These are phyloP conservation scores for Astrephomene gubernaculifera DNA, from an alignment of 139 green algal species.

Conservation along the genomic window DNA sequence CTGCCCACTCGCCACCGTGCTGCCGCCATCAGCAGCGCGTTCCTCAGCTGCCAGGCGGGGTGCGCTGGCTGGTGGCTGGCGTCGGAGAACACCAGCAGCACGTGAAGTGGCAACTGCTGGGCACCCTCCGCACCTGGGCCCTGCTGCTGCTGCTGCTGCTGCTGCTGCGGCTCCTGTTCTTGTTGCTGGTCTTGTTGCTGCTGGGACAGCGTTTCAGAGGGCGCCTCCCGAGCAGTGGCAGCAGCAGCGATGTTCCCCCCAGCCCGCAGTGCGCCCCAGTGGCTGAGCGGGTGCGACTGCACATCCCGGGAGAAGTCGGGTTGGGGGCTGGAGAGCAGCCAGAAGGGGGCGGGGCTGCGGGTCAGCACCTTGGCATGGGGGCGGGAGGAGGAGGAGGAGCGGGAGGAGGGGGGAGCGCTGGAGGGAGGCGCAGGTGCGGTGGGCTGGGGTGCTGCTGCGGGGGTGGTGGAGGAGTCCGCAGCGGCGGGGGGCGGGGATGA, in stretches of 20 bases:
- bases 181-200: neutral
- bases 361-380: neutral
- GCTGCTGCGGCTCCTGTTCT: neutral
- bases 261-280: neutral
- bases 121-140: neutral
- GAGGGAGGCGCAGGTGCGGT: neutral
- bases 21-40: slow-evolving; percentile 82
- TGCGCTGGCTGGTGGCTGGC: slow-evolving; percentile 61
- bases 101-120: neutral
- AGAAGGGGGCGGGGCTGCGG: slow-evolving; percentile 43
- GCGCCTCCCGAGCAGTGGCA: too few relatives aligned
- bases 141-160: neutral
- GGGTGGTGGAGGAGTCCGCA: neutral
- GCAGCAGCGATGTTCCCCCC: neutral
- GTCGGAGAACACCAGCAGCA: slow-evolving; percentile 80
- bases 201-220: too few relatives aligned
- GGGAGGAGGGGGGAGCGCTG: too few relatives aligned
- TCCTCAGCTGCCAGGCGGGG: slow-evolving; percentile 90
- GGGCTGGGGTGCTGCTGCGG: neutral
- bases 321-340: slow-evolving; percentile 45
- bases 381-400: neutral
- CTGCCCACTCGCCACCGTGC: slow-evolving; percentile 41
- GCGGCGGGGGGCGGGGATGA: neutral
- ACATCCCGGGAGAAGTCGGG: slow-evolving; percentile 4
- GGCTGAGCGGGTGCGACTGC: neutral